phyloP scores from a whole-genome alignment of 2,329 filamentous ascomycete genomes.

The Colletotrichum sp. region DNA sequence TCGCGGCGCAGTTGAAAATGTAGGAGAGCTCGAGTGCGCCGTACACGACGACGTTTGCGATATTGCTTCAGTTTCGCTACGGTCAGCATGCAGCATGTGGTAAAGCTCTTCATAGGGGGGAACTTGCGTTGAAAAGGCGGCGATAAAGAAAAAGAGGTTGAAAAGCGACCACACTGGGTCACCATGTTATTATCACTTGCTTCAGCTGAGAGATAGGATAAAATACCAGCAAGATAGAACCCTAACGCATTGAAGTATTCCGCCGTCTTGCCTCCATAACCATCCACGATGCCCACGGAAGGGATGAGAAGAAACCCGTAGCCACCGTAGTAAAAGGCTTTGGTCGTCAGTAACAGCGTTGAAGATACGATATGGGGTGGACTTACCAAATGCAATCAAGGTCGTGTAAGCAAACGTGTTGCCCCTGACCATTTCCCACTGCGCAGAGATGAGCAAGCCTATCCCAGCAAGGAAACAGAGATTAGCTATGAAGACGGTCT shows the following conservation, averaged over 20 bases:
- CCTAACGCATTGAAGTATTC: neutral
- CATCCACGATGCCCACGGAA: neutral
- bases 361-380: too few relatives aligned
- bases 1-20: neutral
- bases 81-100: neutral
- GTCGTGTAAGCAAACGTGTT: neutral
- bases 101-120: accelerated
- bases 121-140: neutral
- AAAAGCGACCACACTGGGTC: accelerated
- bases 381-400: neutral
- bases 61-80: neutral
- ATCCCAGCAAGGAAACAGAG: neutral
- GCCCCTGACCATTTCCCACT: neutral
- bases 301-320: neutral
- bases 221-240: neutral
- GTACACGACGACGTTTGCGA: neutral
- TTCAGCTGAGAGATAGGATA: neutral
- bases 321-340: neutral
- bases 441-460: neutral
- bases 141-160: neutral
- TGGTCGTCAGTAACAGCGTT: neutral
- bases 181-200: accelerated
- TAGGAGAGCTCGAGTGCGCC: neutral
- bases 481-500: neutral
- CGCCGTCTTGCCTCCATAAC: neutral